Base-by-base conservation (phyloP, 108 stramenopile species). In the Aurantiochytrium sp. region DNA sequence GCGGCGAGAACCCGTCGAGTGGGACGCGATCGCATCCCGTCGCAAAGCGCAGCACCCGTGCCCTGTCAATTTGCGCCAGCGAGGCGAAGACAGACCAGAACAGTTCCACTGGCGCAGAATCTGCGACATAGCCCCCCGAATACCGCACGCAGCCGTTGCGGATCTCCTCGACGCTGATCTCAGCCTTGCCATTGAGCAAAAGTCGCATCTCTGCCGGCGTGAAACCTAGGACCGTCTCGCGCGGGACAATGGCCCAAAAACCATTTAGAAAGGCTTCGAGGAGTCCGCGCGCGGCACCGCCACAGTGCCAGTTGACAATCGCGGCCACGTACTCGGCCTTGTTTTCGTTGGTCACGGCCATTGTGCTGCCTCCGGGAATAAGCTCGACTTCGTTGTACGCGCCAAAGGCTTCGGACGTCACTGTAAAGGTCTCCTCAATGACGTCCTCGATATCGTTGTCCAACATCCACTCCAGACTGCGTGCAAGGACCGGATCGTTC, bases 361-460 rank as follows among this genome's bases (percentile, higher is more conserved):
- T 48, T n/a, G 39, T 21, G 6, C 19, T 12, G 24, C 73, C 73
- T n/a, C 73, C 73, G 50, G 73, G 42, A 42, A 41, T 3, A 24
- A 81, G 73, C 24, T 81, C 73, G 2, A 81, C 42, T 42, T 81
- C 73, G 1, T 81, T 6, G 24, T 27, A 81, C 6, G 45, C 73
- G 21, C 73, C 73, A 48, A 81, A 81, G 19, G 12, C 21, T 81
- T 81, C 73, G 12, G 30, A n/a, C 36, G 42, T 48, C 21, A 81
- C 45, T 8, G 73, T 48, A 42, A 81, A 81, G 6, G 73, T 81
- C 73, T 81, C 73, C 12, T 81, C 73, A 41, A 81, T 81, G 12
- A 81, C 24, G 30, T 81, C 45, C 17, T 41, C 36, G 32, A 81
- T 81, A 21, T 81, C 73, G 24, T 81, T 81, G 6, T 81, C 73